Percentiles rank a stretch among this genome's conserved stretches.
phyloP scores from a whole-genome alignment of 2,329 filamentous ascomycete genomes.

The Cladophialophora immunda region DNA sequence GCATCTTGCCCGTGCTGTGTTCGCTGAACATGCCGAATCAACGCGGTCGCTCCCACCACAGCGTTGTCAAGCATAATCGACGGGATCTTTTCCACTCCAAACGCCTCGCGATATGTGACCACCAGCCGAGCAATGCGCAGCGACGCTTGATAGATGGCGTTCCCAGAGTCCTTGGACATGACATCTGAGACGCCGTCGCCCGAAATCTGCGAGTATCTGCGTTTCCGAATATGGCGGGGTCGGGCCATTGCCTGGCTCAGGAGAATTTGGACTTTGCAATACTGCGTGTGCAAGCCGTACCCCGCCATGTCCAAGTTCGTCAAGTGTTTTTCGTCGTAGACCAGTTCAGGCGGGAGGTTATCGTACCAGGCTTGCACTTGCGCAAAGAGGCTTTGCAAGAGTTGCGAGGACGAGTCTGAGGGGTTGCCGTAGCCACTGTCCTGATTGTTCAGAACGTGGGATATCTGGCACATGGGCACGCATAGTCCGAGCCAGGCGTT shows the following conservation, averaged over 20 bases:
- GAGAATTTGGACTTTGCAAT: slow-evolving; percentile 19
- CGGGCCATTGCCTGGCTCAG: slow-evolving; percentile 2
- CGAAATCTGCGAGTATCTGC: slow-evolving; percentile 9
- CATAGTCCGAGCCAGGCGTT: slow-evolving; percentile 16
- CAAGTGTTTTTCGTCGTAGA: slow-evolving; percentile 8
- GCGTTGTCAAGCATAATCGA: slow-evolving; percentile 25
- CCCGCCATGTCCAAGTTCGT: slow-evolving; percentile 13
- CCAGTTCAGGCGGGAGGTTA: slow-evolving; percentile 3
- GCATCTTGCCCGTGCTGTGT: neutral
- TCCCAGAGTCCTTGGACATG: neutral
- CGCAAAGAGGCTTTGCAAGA: neutral
- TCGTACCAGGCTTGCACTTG: slow-evolving; percentile 14
- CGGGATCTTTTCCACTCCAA: slow-evolving; percentile 23
- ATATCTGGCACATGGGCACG: slow-evolving; percentile 12
- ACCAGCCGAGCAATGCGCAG: slow-evolving; percentile 19
- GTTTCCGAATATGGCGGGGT: slow-evolving; percentile 7
- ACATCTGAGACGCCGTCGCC: neutral
- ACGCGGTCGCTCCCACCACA: slow-evolving; percentile 8
- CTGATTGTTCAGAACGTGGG: slow-evolving; percentile 15
- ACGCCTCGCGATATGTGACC: slow-evolving; percentile 20
- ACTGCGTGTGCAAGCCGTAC: slow-evolving; percentile 14
- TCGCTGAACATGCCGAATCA: slow-evolving; percentile 8
- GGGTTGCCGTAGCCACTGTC: neutral
- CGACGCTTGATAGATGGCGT: neutral
- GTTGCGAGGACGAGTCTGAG: slow-evolving; percentile 5